Evolutionary conservation across 352 stramenopile species (phyloP).

Genomic region (Phytophthora quininea): DNA sequence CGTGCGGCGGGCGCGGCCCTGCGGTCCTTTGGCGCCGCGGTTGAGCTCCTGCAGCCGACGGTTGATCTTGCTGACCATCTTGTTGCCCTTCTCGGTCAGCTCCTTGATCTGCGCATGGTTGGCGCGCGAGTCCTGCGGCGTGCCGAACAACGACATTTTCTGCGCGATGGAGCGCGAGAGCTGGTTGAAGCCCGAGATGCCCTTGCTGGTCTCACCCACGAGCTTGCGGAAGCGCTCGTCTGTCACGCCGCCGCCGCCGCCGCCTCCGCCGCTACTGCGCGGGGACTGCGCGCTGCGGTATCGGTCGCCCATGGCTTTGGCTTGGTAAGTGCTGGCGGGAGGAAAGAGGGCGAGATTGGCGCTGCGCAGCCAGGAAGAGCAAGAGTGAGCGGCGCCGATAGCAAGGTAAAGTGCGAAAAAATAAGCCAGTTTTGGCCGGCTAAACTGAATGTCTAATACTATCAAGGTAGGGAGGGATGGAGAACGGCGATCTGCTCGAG

Average conservation of each 20-base stretch:
- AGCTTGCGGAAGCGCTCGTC: conserved; percentile 80
- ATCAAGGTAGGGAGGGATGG: not conserved
- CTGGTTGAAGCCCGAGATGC: conserved; percentile 88
- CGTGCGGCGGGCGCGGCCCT: conserved; percentile 62
- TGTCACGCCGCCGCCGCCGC: conserved; percentile 40
- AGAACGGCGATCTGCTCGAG: not conserved
- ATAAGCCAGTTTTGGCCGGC: conserved; percentile 34
- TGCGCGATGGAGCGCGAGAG: conserved; percentile 84
- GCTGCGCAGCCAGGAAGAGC: conserved; percentile 15
- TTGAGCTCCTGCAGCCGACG: conserved; percentile 79
- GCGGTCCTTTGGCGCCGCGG: conserved; percentile 46
- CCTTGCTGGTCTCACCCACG: conserved; percentile 82
- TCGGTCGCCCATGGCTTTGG: conserved; percentile 57
- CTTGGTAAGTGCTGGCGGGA: not conserved
- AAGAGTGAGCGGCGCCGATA: conserved; percentile 24
- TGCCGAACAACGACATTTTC: conserved; percentile 88
- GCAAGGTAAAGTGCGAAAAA: conserved; percentile 2
- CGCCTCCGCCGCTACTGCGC: no score
- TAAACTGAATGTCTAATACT: not conserved
- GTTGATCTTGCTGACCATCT: conserved; percentile 81
- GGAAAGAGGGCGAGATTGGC: no score
- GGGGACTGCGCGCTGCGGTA: conserved; percentile 73
- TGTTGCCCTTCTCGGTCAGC: conserved; percentile 85
- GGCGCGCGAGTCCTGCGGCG: conserved; percentile 80
- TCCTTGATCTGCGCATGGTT: conserved; percentile 86